These are phyloP conservation scores for Epichloe hybrida DNA, from an alignment of 2,329 filamentous ascomycete genomes.

Conservation along the genomic window DNA sequence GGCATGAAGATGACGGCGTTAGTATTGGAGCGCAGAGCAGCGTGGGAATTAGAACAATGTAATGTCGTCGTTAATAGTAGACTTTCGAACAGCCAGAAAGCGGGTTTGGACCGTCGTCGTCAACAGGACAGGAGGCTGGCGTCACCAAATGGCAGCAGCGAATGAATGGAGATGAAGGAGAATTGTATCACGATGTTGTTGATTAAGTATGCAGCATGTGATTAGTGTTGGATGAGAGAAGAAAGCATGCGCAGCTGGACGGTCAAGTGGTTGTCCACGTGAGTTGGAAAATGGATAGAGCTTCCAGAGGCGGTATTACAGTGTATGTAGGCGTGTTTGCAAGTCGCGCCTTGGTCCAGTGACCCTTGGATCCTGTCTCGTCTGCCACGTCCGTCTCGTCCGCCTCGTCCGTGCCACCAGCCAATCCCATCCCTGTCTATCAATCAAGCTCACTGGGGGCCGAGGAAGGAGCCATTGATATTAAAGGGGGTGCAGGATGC, in stretches of 20 bases:
- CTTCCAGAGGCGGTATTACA: too few species aligned
- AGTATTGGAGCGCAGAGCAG: not conserved
- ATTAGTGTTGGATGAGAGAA: not conserved
- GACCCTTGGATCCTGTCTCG: too few species aligned
- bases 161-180: not conserved
- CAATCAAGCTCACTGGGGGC: too few species aligned
- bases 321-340: too few species aligned
- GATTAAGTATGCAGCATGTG: not conserved
- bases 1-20: not conserved
- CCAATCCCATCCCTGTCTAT: too few species aligned
- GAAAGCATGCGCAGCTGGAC: not conserved
- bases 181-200: not conserved
- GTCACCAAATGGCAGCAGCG: not conserved
- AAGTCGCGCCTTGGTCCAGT: too few species aligned
- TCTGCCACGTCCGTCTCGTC: too few species aligned
- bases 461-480: too few species aligned
- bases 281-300: not conserved
- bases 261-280: constrained; percentile 1
- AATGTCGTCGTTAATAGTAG: not conserved
- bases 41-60: not conserved
- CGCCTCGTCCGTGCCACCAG: too few species aligned
- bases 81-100: not conserved
- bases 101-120: not conserved
- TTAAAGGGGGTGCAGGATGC: too few species aligned
- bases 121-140: not conserved